These are phyloP conservation scores for Paramecium pentaurelia DNA, from an alignment of 73 alveolate genomes.

Conservation along the genomic window DNA sequence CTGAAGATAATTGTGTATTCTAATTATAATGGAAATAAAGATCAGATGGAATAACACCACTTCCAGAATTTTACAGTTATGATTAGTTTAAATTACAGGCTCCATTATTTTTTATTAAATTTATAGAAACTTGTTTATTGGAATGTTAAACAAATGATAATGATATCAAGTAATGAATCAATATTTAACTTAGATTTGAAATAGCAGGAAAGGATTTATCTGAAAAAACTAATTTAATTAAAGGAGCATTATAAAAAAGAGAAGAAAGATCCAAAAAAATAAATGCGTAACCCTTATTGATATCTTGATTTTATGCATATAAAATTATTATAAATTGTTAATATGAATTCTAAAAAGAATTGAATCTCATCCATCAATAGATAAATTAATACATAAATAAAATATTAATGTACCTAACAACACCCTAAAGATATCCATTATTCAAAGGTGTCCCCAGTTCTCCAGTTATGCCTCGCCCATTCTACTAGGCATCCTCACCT, in stretches of 20 bases:
- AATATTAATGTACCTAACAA: conserved; percentile 11
- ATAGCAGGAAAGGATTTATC: neutral
- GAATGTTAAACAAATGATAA: neutral
- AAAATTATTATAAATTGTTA: neutral
- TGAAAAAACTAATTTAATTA: neutral
- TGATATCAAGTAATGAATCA: neutral
- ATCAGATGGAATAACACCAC: conserved; percentile 3
- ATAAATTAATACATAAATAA: neutral
- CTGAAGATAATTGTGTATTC: neutral
- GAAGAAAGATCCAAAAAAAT: neutral
- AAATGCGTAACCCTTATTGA: neutral
- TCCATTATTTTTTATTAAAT: conserved; percentile 12
- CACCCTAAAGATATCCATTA: conserved; percentile 5
- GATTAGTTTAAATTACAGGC: neutral
- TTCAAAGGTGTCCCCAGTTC: neutral
- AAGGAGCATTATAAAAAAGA: neutral
- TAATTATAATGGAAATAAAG: neutral
- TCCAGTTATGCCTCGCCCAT: conserved; percentile 1
- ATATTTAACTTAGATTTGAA: neutral
- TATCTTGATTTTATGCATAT: neutral
- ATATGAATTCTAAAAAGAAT: neutral
- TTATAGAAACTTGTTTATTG: neutral
- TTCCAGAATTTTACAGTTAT: neutral
- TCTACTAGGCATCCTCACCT: neutral
- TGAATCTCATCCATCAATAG: neutral